Base-by-base conservation (phyloP, 2,329 filamentous ascomycete genomes). In the Aspergillus quadricinctus region DNA sequence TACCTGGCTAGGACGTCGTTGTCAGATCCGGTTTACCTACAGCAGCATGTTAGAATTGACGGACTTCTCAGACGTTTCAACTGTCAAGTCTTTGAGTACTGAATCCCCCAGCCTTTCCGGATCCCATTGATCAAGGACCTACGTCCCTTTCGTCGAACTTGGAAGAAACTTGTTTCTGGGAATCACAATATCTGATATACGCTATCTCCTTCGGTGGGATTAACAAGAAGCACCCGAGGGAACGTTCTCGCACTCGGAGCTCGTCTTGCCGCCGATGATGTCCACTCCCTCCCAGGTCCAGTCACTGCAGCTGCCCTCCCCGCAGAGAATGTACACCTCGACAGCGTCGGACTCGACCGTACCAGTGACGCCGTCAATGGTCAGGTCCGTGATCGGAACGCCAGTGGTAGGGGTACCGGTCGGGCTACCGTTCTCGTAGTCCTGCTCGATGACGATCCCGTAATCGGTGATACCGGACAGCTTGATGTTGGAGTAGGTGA, bases 371-470 rank as follows among this genome's bases (percentile, higher is more conserved):
- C 68, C 61, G 31, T 68, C 53, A 31, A 78, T 55, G 2, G 67
- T 75, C 27, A 79, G 57, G 37, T 70, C 73, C 2, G 68, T 71
- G 66, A 78, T 77, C 43, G 73, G 73, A 37, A 78, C 67, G 14
- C 75, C 75, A 31, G 58, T 69, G 46, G 73, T 71, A 7, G 73
- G 70, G 6, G 53, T 68, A 19, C 73, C 74, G 17, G 71, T 75
- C 2, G 73, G 74, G 45, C 75, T 74, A 50, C 78, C 77, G 60
- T 78, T 78, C 64, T 78, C 70, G 63, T 84, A 85, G 66, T 84
- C 81, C 72, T 86, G 83, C 68, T 85, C 74, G 56, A 86, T 78
- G 51, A 84, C 75, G 56, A 86, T 79, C 48, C 80, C 82, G 65
- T 84, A 83, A 23, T 78, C 72, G 49, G 78, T 68, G 64, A 84